phyloP scores from a whole-genome alignment of 23 red algal species.

The Gracilaria caudata region DNA sequence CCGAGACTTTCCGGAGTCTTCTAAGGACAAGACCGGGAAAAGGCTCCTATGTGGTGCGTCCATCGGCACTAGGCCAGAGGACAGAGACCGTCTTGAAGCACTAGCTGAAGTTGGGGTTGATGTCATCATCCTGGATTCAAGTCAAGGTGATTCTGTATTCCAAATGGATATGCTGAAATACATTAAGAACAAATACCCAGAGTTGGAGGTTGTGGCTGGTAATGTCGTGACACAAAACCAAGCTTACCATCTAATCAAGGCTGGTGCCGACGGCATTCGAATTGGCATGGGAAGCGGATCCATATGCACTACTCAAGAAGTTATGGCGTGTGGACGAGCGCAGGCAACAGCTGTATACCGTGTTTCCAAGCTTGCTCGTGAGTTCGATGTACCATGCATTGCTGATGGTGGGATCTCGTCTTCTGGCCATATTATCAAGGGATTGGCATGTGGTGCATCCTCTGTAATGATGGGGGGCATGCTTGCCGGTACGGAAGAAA shows the following conservation, averaged over 20 bases:
- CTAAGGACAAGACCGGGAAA: slow-evolving; percentile 83
- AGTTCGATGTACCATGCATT: slow-evolving; percentile 90
- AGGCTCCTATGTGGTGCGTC: slow-evolving; percentile 91
- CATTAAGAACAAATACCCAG: slow-evolving; percentile 91
- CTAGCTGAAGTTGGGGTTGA: slow-evolving; percentile 91
- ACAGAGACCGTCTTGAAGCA: slow-evolving; percentile 90
- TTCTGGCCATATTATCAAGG: slow-evolving; percentile 99
- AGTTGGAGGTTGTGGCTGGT: slow-evolving; percentile 90
- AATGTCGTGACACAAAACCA: slow-evolving; percentile 99
- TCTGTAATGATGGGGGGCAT: slow-evolving; percentile 98
- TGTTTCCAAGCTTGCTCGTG: slow-evolving; percentile 80
- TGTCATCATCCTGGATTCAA: slow-evolving; percentile 93
- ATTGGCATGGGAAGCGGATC: slow-evolving; percentile 98
- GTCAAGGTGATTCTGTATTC: slow-evolving; percentile 97
- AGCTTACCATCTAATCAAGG: slow-evolving; percentile 93
- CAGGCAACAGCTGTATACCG: slow-evolving; percentile 94
- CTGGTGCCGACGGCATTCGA: slow-evolving; percentile 92
- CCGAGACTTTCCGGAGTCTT: slow-evolving; percentile 89
- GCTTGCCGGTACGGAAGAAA: slow-evolving; percentile 97
- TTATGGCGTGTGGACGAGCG: slow-evolving; percentile 98
- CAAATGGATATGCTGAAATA: slow-evolving; percentile 96
- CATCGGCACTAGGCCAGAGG: slow-evolving; percentile 90
- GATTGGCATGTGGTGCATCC: slow-evolving; percentile 86
- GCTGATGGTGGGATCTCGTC: slow-evolving; percentile 96
- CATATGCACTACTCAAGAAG: slow-evolving; percentile 99